Conservation (phyloP, 495 filamentous ascomycete genomes). For the Aspergillus avenaceus region DNA sequence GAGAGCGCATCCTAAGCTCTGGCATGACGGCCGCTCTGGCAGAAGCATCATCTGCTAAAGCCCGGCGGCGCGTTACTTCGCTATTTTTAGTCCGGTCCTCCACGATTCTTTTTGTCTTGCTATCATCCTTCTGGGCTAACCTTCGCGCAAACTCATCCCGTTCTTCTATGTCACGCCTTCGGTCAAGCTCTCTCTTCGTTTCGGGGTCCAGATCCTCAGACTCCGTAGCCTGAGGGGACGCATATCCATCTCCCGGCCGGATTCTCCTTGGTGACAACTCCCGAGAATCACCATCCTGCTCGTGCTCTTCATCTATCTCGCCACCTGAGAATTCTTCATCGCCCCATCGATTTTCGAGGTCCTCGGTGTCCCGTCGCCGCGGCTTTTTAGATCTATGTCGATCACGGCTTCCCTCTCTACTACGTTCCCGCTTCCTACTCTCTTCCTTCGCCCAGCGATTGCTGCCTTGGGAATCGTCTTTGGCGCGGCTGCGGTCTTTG, state of each 20-base stretch:
- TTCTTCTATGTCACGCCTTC: conserved; percentile 62
- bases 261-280: conserved; percentile 56
- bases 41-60: conserved; percentile 60
- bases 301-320: conserved; percentile 33
- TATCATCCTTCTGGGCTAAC: conserved; percentile 63
- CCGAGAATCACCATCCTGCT: conserved; percentile 34
- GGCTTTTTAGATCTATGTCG: conserved; percentile 50
- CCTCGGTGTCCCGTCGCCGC: conserved; percentile 48
- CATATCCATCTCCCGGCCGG: conserved; percentile 52
- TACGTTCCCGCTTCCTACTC: conserved; percentile 41
- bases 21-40: conserved; percentile 62
- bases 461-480: conserved; percentile 24
- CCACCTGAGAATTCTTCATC: conserved; percentile 62
- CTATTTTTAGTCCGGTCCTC: conserved; percentile 61
- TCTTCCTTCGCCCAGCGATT: conserved; percentile 31
- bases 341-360: conserved; percentile 74
- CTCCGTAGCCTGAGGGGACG: conserved; percentile 38
- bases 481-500: conserved; percentile 32
- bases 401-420: conserved; percentile 40
- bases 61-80: conserved; percentile 54
- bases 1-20: conserved; percentile 74
- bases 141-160: conserved; percentile 72
- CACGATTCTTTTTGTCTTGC: conserved; percentile 69
- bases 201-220: conserved; percentile 58
- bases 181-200: conserved; percentile 50